phyloP scores from a whole-genome alignment of 2,329 filamentous ascomycete genomes.

The Penicillium brasilianum region DNA sequence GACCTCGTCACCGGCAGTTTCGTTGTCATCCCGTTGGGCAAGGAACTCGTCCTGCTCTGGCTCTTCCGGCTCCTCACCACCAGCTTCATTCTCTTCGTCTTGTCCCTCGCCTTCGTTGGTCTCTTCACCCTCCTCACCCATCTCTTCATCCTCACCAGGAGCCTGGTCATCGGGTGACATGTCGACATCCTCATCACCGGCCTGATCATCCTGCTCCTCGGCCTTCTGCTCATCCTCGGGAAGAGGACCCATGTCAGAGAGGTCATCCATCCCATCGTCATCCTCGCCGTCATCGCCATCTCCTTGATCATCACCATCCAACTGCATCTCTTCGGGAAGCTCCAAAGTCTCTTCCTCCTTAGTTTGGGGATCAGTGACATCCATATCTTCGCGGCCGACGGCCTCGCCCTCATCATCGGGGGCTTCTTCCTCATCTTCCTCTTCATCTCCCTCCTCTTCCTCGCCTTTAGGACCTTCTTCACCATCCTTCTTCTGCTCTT shows the following conservation, averaged over 20 bases:
- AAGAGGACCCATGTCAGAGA: slow-evolving; percentile 49
- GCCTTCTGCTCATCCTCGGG: slow-evolving; percentile 42
- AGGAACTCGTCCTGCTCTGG: slow-evolving; percentile 55
- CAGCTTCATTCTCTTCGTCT: slow-evolving; percentile 50
- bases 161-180: slow-evolving; percentile 38
- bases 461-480: slow-evolving; percentile 44
- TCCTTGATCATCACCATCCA: slow-evolving; percentile 70
- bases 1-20: slow-evolving; percentile 61
- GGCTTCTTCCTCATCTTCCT: slow-evolving; percentile 61
- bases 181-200: slow-evolving; percentile 40
- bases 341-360: slow-evolving; percentile 82
- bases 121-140: slow-evolving; percentile 51
- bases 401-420: slow-evolving; percentile 66
- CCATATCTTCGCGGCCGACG: slow-evolving; percentile 65
- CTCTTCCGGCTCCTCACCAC: slow-evolving; percentile 56
- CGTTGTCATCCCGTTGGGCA: slow-evolving; percentile 54
- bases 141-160: slow-evolving; percentile 42
- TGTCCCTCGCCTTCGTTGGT: slow-evolving; percentile 55
- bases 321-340: slow-evolving; percentile 84
- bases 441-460: slow-evolving; percentile 58
- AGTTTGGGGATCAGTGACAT: slow-evolving; percentile 73
- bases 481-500: slow-evolving; percentile 59
- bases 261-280: slow-evolving; percentile 54
- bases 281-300: slow-evolving; percentile 54
- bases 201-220: slow-evolving; percentile 37